Conservation (phyloP, 2,329 filamentous ascomycete genomes). For the Drechslerella dactyloides region DNA sequence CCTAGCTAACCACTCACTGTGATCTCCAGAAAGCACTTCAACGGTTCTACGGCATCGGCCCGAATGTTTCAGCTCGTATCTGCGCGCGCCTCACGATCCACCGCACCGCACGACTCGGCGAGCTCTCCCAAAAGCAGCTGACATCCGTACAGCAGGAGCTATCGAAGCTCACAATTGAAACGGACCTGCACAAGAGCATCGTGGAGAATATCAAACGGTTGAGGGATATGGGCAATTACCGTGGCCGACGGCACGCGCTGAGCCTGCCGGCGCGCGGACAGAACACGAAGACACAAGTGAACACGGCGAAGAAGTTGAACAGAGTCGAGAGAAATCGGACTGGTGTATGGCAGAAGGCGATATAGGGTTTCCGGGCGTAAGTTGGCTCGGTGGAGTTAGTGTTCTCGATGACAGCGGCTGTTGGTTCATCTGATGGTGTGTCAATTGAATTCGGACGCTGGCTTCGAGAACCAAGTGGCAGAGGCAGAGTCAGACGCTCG, state of each 20-base stretch:
- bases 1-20: slow-evolving; percentile 18
- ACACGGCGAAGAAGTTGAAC: slow-evolving; percentile 69
- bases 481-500: no score
- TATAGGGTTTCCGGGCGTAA: background rate
- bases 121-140: slow-evolving; percentile 75
- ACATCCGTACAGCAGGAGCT: slow-evolving; percentile 83
- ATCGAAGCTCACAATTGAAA: slow-evolving; percentile 91
- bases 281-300: slow-evolving; percentile 76
- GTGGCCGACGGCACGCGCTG: slow-evolving; percentile 89
- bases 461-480: no score
- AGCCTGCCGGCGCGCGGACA: slow-evolving; percentile 85
- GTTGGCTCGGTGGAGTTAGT: background rate
- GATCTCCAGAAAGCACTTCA: slow-evolving; percentile 72
- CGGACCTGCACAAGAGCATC: slow-evolving; percentile 77
- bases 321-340: slow-evolving; percentile 61
- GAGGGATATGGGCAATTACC: slow-evolving; percentile 87
- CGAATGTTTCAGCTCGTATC: slow-evolving; percentile 71
- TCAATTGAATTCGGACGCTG: no score
- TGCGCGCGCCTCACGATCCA: slow-evolving; percentile 91
- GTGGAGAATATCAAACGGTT: slow-evolving; percentile 84
- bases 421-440: no score
- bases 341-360: background rate
- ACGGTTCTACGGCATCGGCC: slow-evolving; percentile 84
- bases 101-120: slow-evolving; percentile 77
- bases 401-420: no score